These are phyloP conservation scores for Erodium chrysanthum DNA, from an alignment of 441 rosid genomes.

Conservation along the genomic window DNA sequence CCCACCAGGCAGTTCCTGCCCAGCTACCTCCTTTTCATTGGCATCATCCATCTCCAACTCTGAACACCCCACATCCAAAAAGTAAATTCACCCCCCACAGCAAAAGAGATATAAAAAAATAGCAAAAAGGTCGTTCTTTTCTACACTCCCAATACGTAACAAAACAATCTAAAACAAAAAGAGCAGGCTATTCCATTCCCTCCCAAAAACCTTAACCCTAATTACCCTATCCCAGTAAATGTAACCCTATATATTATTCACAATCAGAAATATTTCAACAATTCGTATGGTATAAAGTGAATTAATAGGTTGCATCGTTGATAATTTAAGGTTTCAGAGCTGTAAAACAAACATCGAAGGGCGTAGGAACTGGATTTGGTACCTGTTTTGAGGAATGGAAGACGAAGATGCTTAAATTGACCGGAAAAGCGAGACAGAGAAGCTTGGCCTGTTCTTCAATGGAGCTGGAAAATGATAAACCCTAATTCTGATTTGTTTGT, in stretches of 20 bases:
- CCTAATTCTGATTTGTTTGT: background rate
- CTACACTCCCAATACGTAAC: background rate
- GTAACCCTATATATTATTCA: background rate
- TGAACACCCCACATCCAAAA: background rate
- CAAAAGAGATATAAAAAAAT: no score
- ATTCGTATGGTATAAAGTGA: background rate
- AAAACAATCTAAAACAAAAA: background rate
- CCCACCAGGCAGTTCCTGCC: background rate
- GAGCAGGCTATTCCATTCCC: background rate
- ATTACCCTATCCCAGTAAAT: background rate
- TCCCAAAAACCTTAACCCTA: background rate
- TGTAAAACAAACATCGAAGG: background rate
- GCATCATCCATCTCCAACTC: background rate
- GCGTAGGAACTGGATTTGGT: background rate
- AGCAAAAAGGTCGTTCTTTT: background rate
- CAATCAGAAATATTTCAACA: background rate
- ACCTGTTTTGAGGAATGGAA: background rate
- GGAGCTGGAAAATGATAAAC: background rate
- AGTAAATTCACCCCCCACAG: background rate
- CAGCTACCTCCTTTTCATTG: background rate
- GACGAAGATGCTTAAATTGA: background rate
- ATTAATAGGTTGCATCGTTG: background rate
- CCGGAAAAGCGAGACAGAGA: background rate
- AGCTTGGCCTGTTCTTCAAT: background rate
- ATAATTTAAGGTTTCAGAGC: background rate